These are phyloP conservation scores for Endothia cerciana DNA, from an alignment of 2,329 filamentous ascomycete species.

Conservation along the genomic window DNA sequence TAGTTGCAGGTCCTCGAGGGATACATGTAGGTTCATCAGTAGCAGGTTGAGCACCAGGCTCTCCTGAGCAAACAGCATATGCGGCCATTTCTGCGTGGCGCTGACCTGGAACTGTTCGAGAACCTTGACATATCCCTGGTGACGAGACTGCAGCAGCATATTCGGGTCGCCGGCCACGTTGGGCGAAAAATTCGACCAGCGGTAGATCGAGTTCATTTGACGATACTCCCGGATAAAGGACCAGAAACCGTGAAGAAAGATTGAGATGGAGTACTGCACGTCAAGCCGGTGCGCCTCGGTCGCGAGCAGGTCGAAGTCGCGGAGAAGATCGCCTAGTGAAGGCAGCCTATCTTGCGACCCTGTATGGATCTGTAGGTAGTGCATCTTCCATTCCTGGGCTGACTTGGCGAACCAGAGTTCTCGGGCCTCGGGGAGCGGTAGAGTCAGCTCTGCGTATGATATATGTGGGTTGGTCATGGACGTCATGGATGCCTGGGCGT, in stretches of 20 bases:
- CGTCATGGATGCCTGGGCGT: conserved; percentile 70
- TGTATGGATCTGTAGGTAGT: conserved; percentile 51
- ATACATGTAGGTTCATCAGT: conserved; percentile 66
- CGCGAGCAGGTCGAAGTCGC: conserved; percentile 57
- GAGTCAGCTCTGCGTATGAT: conserved; percentile 69
- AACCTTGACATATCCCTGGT: conserved; percentile 64
- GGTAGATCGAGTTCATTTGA: conserved; percentile 56
- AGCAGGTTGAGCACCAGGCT: conserved; percentile 57
- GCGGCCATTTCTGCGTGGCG: conserved; percentile 45
- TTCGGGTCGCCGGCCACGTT: conserved; percentile 45
- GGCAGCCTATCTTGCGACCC: conserved; percentile 48
- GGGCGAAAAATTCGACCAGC: conserved; percentile 51
- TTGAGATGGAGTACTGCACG: conserved; percentile 57
- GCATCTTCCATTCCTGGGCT: conserved; percentile 66
- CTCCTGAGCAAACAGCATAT: conserved; percentile 50
- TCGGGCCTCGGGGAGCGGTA: conserved; percentile 66
- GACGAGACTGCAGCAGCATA: conserved; percentile 53
- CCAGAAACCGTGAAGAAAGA: conserved; percentile 70
- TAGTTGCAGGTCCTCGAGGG: conserved; percentile 66
- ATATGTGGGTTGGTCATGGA: conserved; percentile 67
- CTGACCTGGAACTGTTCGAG: conserved; percentile 53
- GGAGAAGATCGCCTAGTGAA: conserved; percentile 59
- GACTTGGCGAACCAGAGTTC: conserved; percentile 68
- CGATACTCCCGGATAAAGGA: conserved; percentile 68
- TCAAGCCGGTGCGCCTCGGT: conserved; percentile 57